These are phyloP conservation scores for Xylaria sp. DNA, from an alignment of 2,329 filamentous ascomycete species.

Conservation along the genomic window DNA sequence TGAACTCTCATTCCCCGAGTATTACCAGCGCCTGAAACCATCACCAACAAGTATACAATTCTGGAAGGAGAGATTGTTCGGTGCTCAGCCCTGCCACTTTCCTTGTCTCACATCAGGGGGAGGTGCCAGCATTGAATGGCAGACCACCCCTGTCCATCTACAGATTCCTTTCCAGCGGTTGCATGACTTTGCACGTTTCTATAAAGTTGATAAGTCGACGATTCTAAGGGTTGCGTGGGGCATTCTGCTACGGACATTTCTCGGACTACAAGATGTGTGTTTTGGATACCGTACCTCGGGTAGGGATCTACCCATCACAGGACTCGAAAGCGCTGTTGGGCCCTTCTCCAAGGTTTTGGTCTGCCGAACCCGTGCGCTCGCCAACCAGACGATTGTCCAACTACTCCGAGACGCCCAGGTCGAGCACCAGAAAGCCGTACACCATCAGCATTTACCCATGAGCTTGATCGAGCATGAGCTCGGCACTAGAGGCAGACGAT, in stretches of 20 bases:
- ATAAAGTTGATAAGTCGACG: slow-evolving; percentile 52
- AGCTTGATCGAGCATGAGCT: slow-evolving; percentile 55
- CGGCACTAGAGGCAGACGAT: slow-evolving; percentile 45
- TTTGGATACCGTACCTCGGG: slow-evolving; percentile 60
- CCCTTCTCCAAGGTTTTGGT: slow-evolving; percentile 47
- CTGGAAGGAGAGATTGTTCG: slow-evolving; percentile 51
- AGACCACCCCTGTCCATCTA: slow-evolving; percentile 48
- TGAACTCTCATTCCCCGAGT: slow-evolving; percentile 47
- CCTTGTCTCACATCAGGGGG: slow-evolving; percentile 45
- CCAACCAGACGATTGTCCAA: slow-evolving; percentile 33
- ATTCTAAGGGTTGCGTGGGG: slow-evolving; percentile 66
- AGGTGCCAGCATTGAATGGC: slow-evolving; percentile 36
- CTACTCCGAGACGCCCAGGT: slow-evolving; percentile 37
- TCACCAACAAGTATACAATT: slow-evolving; percentile 49
- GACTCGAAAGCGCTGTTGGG: slow-evolving; percentile 51
- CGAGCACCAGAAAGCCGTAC: slow-evolving; percentile 37
- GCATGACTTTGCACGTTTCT: slow-evolving; percentile 50
- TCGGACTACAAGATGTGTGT: slow-evolving; percentile 56
- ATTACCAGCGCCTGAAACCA: slow-evolving; percentile 45
- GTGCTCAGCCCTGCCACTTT: slow-evolving; percentile 52
- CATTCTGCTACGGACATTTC: slow-evolving; percentile 60
- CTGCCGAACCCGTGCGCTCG: slow-evolving; percentile 32
- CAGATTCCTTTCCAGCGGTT: slow-evolving; percentile 49
- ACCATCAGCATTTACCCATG: slow-evolving; percentile 54
- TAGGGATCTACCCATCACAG: slow-evolving; percentile 50